A percentile compares a stretch with the other conserved stretches of the same genome.
Evolutionary conservation across 2,329 filamentous ascomycete genomes (phyloP).

Genomic region (Diplodia mutila): DNA sequence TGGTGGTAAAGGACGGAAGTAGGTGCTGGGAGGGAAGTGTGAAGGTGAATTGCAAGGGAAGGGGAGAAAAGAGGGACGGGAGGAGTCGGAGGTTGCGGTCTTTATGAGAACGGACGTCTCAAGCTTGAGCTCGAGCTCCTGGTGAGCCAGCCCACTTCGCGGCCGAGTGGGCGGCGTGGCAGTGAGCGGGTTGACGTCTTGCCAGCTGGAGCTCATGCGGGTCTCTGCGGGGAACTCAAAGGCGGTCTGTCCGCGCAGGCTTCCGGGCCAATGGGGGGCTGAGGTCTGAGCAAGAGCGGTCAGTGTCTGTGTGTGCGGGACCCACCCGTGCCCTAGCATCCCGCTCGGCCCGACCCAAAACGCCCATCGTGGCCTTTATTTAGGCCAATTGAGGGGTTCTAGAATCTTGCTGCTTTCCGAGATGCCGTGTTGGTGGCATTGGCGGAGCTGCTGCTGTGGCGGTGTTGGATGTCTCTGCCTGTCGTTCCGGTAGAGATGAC

Average conservation of each 20-base stretch:
- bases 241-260: constrained; percentile 9
- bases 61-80: background rate
- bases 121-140: constrained; percentile 7
- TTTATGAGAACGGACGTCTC: background rate
- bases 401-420: constrained; percentile 18
- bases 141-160: background rate
- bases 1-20: background rate
- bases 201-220: constrained; percentile 17
- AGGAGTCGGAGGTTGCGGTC: background rate
- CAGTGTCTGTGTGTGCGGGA: background rate
- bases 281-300: constrained; percentile 5
- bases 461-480: constrained; percentile 2
- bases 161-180: constrained; percentile 12
- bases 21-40: background rate
- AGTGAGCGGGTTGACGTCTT: constrained; percentile 13
- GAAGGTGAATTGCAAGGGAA: background rate
- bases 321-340: constrained; percentile 15
- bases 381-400: background rate
- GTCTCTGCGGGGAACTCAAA: constrained; percentile 9
- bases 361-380: constrained; percentile 18
- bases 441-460: background rate
- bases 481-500: background rate
- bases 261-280: background rate
- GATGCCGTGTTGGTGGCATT: background rate
- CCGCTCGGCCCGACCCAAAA: constrained; percentile 17